phyloP scores from a whole-genome alignment of 140 eudicot genomes.

The Cichorium intybus region DNA sequence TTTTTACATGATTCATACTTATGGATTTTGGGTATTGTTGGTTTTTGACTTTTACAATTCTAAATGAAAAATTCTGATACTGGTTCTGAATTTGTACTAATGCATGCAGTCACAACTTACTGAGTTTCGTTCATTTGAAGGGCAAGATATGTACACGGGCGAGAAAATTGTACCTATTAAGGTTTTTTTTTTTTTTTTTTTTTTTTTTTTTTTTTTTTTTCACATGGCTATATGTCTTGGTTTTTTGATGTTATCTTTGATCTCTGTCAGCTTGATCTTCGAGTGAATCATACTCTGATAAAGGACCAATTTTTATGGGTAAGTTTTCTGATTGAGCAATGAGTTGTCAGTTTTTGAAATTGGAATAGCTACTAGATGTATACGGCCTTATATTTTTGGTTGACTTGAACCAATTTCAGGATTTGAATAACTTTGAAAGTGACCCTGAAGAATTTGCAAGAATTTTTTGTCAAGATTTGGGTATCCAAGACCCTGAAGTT shows the following conservation, averaged over 20 bases:
- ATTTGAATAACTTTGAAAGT: slow-evolving; percentile 90
- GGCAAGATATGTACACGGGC: slow-evolving; percentile 96
- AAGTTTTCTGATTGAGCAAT: too few relatives aligned
- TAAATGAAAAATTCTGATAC: too few relatives aligned
- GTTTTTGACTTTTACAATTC: too few relatives aligned
- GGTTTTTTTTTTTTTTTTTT: slow-evolving; percentile 41
- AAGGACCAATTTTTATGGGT: slow-evolving; percentile 97
- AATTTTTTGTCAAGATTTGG: slow-evolving; percentile 80
- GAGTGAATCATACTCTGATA: slow-evolving; percentile 86
- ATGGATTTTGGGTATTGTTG: too few relatives aligned
- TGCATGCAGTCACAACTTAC: slow-evolving; percentile 70
- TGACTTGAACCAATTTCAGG: slow-evolving; percentile 50
- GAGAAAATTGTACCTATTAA: slow-evolving; percentile 94
- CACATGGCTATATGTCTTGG: background rate
- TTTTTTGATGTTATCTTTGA: background rate
- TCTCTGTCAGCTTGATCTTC: slow-evolving; percentile 77
- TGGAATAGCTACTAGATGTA: background rate
- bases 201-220: background rate
- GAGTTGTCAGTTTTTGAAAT: background rate
- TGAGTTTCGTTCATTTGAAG: slow-evolving; percentile 86
- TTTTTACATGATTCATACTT: background rate
- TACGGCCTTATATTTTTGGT: slow-evolving; percentile 7
- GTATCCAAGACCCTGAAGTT: slow-evolving; percentile 94
- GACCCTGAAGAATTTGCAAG: slow-evolving; percentile 98
- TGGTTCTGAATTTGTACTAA: slow-evolving; percentile 11